Base-by-base conservation (phyloP, 176 grass and related monocot genomes). In the Carex littledalei region DNA sequence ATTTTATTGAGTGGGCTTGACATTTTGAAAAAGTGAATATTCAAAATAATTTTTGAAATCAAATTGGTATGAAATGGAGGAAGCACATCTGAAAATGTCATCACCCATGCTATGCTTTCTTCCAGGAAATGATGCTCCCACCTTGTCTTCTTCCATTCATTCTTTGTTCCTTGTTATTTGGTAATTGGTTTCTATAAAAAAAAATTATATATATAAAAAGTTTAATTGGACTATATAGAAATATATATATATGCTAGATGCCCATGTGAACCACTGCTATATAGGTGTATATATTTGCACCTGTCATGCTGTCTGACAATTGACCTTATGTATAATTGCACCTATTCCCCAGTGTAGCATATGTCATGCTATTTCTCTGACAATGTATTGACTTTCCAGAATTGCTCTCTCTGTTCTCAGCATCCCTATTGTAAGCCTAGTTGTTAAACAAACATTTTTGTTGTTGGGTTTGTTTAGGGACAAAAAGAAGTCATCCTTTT, bases 121-220 rank as follows among this genome's bases (percentile, higher is more conserved):
- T 69, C 86, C 84, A 81, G 53, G 86, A 86, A 86, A 87, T 88
- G 86, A 92, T 90, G 82, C 71, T 84, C 83, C 49, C 77, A 85
- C 82, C 82, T 84, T 88, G 88, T 70, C 86, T 72, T 86, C 57
- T 84, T 84, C 69, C 70, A 77, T 75, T 85, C 84, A 26, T 63
- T 74, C 39, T 63, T 45, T 78, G 59, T 78, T 79, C 68, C 53
- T 85, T 85, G 55, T 64, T 77, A 65, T 62, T 63, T 79, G 84
- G 4, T 67, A 65, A 63, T 74, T 63, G 66, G 59, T 63, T 78
- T 49, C 31, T 85, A 64, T 2, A 49, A 67, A 67, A 66, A 67
- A 29, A 10, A 45, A 11, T 20, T 43, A 83, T 20, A 47, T 43
- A 83, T 52, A 67, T 82, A 71, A 21, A 71, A 21, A 43, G 17